phyloP scores from a whole-genome alignment of 495 filamentous ascomycete species.

The Tuber aestivum region DNA sequence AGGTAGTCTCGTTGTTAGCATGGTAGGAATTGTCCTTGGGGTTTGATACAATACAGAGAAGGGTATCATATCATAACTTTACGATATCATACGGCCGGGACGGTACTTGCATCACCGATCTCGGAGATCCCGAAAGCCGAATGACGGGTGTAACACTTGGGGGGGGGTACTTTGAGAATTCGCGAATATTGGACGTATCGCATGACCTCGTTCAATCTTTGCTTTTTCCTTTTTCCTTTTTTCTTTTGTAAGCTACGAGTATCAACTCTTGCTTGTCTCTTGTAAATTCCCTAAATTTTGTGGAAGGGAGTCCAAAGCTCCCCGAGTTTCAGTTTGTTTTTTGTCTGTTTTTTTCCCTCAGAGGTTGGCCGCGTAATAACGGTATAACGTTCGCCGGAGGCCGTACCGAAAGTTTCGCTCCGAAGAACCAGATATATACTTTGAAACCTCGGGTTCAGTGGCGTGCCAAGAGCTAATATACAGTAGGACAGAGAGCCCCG shows the following conservation, averaged over 20 bases:
- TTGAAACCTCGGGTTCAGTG: not conserved
- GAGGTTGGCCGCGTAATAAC: not conserved
- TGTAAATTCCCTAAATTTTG: not conserved
- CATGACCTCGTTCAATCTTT: not conserved
- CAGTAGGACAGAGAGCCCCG: too few relatives aligned
- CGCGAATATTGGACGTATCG: not conserved
- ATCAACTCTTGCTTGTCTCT: not conserved
- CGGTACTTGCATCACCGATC: not conserved
- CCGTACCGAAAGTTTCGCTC: not conserved
- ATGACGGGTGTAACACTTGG: not conserved
- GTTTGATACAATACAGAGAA: too few relatives aligned
- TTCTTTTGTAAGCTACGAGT: not conserved
- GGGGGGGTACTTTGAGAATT: not conserved
- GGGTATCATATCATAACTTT: too few relatives aligned
- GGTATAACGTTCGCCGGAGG: not conserved
- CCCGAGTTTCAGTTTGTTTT: too few relatives aligned
- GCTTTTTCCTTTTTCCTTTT: not conserved
- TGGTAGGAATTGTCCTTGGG: too few relatives aligned
- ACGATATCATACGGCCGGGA: too few relatives aligned
- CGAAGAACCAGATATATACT: not conserved
- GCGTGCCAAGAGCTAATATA: too few relatives aligned
- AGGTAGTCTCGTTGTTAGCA: too few relatives aligned
- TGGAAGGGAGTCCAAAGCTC: not conserved
- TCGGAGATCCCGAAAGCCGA: conserved; percentile 2
- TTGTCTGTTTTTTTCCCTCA: not conserved